A percentile compares a stretch with the other conserved stretches of the same genome.
phyloP scores from a whole-genome alignment of 2,329 filamentous ascomycete genomes.

The Ustulina deusta region DNA sequence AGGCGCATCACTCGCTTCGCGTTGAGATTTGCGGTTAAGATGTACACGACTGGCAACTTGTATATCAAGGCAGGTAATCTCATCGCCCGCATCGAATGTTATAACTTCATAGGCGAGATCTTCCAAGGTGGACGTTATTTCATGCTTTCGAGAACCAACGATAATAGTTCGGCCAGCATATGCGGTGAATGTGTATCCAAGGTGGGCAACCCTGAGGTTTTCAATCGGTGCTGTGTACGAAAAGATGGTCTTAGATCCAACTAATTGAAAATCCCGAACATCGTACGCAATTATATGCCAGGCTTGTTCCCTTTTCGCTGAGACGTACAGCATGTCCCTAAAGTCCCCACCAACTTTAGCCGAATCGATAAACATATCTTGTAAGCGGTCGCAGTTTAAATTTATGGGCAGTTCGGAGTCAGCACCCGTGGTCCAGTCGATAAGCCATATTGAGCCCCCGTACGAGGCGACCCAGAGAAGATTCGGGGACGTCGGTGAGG shows the following conservation, averaged over 20 bases:
- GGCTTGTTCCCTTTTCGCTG: slow-evolving; percentile 56
- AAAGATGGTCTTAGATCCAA: slow-evolving; percentile 54
- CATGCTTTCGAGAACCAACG: slow-evolving; percentile 64
- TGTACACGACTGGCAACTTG: slow-evolving; percentile 55
- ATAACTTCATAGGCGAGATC: slow-evolving; percentile 67
- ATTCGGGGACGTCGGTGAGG: slow-evolving; percentile 59
- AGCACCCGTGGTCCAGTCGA: slow-evolving; percentile 68
- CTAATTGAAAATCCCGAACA: slow-evolving; percentile 47
- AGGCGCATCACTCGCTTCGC: slow-evolving; percentile 45
- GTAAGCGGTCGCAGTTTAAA: slow-evolving; percentile 58
- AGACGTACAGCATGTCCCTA: slow-evolving; percentile 62
- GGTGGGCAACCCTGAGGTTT: slow-evolving; percentile 63
- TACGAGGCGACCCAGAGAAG: slow-evolving; percentile 71
- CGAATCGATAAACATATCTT: slow-evolving; percentile 59
- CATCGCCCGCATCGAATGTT: slow-evolving; percentile 70
- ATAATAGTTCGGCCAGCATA: slow-evolving; percentile 67
- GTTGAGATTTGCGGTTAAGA: slow-evolving; percentile 50
- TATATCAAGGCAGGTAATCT: slow-evolving; percentile 75
- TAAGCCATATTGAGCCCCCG: slow-evolving; percentile 66
- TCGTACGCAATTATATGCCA: slow-evolving; percentile 63
- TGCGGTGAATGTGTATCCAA: slow-evolving; percentile 70
- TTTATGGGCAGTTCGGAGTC: slow-evolving; percentile 58
- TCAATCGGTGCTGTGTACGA: slow-evolving; percentile 55
- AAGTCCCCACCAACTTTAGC: slow-evolving; percentile 52
- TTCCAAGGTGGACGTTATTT: slow-evolving; percentile 51